Evolutionary conservation across 192 early-diverging fungal species (phyloP).

Genomic region (Allomyces arbusculus): DNA sequence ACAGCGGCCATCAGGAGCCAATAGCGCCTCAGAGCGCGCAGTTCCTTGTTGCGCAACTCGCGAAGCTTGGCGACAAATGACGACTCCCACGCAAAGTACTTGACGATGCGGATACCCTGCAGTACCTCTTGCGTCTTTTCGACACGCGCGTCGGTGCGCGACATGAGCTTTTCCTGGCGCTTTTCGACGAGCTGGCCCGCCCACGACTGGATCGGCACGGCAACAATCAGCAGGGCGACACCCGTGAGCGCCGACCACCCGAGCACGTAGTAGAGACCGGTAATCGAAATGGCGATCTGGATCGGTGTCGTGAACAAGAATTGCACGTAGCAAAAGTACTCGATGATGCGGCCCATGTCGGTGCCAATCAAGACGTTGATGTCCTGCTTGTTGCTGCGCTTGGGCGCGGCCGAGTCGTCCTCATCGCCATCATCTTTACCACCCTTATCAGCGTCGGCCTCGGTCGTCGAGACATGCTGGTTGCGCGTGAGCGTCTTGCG

Average conservation of each 20-base stretch:
- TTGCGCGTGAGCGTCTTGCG: background rate
- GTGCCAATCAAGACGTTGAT: background rate
- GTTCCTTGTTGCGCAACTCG: slow-evolving; percentile 15
- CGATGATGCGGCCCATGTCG: slow-evolving; percentile 42
- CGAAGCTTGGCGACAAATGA: slow-evolving; percentile 14
- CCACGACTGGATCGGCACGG: slow-evolving; percentile 27
- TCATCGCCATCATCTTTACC: background rate
- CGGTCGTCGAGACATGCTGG: background rate
- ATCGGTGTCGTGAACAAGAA: slow-evolving; percentile 45
- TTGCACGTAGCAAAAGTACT: slow-evolving; percentile 28
- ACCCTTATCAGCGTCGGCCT: background rate
- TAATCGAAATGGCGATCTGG: slow-evolving; percentile 40
- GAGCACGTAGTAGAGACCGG: slow-evolving; percentile 51
- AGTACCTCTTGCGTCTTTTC: slow-evolving; percentile 43
- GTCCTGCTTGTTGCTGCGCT: background rate
- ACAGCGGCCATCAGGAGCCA: slow-evolving; percentile 12
- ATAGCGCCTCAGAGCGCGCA: slow-evolving; percentile 12
- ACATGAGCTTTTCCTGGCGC: slow-evolving; percentile 39
- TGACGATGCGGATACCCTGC: slow-evolving; percentile 36
- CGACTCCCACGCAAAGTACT: slow-evolving; percentile 37
- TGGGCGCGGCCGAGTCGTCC: background rate
- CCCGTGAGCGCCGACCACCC: slow-evolving; percentile 69
- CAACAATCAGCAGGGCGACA: slow-evolving; percentile 37
- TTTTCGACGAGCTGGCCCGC: background rate
- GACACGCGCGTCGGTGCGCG: slow-evolving; percentile 38